These are phyloP conservation scores for Aspergillus fumigatiaffinis DNA, from an alignment of 2,329 filamentous ascomycete genomes.

Conservation along the genomic window DNA sequence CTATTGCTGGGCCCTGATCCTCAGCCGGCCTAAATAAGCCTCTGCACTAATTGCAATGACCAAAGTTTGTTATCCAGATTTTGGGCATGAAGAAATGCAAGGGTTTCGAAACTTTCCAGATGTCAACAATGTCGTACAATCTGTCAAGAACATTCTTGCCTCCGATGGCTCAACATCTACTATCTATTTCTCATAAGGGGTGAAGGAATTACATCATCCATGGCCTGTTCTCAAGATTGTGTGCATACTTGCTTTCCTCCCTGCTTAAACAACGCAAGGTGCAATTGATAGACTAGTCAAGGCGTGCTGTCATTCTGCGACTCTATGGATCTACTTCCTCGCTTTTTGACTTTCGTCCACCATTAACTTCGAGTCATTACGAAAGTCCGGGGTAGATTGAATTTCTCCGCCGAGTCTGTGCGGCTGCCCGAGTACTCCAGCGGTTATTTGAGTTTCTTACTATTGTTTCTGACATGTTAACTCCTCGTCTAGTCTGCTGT, in stretches of 20 bases:
- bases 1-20: background rate
- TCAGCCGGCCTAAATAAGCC: background rate
- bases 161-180: background rate
- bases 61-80: background rate
- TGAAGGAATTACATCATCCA: no score
- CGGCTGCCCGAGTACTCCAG: background rate
- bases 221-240: background rate
- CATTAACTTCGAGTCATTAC: background rate
- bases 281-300: background rate
- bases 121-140: background rate
- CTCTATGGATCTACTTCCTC: background rate
- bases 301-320: background rate
- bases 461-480: background rate
- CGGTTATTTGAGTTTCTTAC: background rate
- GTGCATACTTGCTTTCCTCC: background rate
- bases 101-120: background rate
- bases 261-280: background rate
- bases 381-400: background rate
- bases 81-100: background rate
- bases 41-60: background rate
- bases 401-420: background rate
- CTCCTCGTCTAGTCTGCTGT: background rate
- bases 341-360: background rate
- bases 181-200: background rate
- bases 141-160: background rate